Base-by-base conservation (phyloP, 371 early-diverging fungal species). In the Apophysomyces ossiformis region DNA sequence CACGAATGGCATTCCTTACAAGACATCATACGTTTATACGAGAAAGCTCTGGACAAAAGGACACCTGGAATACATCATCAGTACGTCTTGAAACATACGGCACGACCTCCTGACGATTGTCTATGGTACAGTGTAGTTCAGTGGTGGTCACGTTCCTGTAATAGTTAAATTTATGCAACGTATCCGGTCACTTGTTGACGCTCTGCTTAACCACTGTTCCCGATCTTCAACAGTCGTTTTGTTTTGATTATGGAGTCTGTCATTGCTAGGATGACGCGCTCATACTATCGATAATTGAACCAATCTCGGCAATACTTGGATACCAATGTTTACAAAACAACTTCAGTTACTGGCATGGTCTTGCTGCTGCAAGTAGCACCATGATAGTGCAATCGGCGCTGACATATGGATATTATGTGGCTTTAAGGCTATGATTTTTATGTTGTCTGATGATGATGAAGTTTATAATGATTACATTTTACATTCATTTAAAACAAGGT, bases 401-500 rank as follows among this genome's bases (percentile, higher is more conserved):
- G 1, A 26, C 32, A 26, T 26, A 26, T 26, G 32, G 32, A 26
- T 26, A 26, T 26, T 26, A 26, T 26, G 32, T 26, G 32, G 32
- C 3, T 26, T 26, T 26, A 26, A 2, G 32, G 32, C 32, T 26
- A 26, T 26, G 46, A 7, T 16, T 45, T 45, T 45, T 45, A 45
- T 18, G 46, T 45, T 6, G 32, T 26, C 16, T 45, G 46, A 45
- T 45, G 46, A 13, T 45, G 46, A 45, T 45, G 46, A 43, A 45
- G 16, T 45, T 45, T 45, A 45, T 45, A n/a, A 45, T 45, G 8
- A 45, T 45, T 26, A 45, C 46, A 45, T 45, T 45, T 45, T 45
- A 45, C 16, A 37, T 44, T 43, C 38, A 54, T 36, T 75, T 92
- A 95, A 64, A 94, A 91, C 63, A 97, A 78, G 26, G 93, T 90